phyloP scores from a whole-genome alignment of 1,284 basidiomycete species.

The Cutaneotrichosporon sp. region DNA sequence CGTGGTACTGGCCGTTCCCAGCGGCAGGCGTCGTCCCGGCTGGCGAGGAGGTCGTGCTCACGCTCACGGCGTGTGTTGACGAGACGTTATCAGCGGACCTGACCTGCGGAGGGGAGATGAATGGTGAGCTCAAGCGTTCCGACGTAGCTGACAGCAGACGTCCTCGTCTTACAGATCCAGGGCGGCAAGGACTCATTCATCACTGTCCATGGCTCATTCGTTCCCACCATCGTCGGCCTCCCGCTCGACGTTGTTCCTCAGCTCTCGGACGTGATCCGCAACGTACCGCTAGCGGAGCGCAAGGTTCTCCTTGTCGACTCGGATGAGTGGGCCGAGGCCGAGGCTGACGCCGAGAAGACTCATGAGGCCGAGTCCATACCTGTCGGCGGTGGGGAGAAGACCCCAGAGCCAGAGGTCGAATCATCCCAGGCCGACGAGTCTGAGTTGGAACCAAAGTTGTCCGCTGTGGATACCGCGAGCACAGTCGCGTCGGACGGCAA shows the following conservation, averaged over 20 bases:
- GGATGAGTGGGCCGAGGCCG: neutral
- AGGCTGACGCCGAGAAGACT: neutral
- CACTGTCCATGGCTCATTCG: conserved; percentile 38
- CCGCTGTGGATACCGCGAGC: no score
- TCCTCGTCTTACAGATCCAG: conserved; percentile 41
- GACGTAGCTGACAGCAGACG: conserved; percentile 29
- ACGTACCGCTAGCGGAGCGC: conserved; percentile 29
- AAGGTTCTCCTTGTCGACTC: conserved; percentile 24
- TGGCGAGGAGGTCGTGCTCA: conserved; percentile 29
- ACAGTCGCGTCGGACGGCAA: no score
- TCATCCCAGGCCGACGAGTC: neutral
- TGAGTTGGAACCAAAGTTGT: neutral
- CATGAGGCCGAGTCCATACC: neutral
- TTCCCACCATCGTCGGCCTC: conserved; percentile 36
- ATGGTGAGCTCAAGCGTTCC: conserved; percentile 27
- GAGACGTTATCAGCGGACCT: conserved; percentile 23
- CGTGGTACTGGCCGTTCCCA: conserved; percentile 44
- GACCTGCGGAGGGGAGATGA: conserved; percentile 36
- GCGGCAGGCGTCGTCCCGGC: conserved; percentile 31
- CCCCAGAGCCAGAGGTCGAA: neutral
- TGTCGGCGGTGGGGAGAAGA: neutral
- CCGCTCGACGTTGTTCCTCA: conserved; percentile 34
- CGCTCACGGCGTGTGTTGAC: conserved; percentile 35
- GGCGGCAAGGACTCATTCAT: conserved; percentile 48
- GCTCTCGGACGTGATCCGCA: conserved; percentile 30